A percentile compares a stretch with the other conserved stretches of the same genome.
Evolutionary conservation across 2,329 filamentous ascomycete species (phyloP).

Genomic region (Elsinoe necatrix): DNA sequence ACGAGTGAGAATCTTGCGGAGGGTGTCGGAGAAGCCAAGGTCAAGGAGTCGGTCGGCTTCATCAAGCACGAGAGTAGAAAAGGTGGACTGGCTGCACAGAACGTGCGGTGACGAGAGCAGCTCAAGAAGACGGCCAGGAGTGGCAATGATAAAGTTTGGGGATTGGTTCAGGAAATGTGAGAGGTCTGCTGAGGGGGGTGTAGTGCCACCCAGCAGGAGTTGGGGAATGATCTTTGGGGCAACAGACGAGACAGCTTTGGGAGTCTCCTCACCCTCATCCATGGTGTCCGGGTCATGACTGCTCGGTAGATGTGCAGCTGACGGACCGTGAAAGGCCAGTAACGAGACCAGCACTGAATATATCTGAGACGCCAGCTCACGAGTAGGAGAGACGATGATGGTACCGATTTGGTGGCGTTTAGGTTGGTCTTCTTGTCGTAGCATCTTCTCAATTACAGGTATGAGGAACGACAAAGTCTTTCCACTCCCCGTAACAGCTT

Average conservation of each 20-base stretch:
- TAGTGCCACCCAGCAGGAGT: constrained; percentile 75
- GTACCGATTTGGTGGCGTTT: constrained; percentile 85
- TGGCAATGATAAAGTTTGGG: constrained; percentile 83
- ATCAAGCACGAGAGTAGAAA: constrained; percentile 86
- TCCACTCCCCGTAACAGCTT: constrained; percentile 84
- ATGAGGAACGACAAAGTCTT: constrained; percentile 84
- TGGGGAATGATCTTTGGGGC: constrained; percentile 64
- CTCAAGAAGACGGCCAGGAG: constrained; percentile 81
- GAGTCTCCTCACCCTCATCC: constrained; percentile 31
- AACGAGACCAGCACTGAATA: constrained; percentile 69
- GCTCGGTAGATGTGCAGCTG: constrained; percentile 56
- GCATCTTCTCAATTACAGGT: constrained; percentile 70
- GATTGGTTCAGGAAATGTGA: constrained; percentile 74
- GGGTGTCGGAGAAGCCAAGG: constrained; percentile 83
- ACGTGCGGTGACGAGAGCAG: constrained; percentile 79
- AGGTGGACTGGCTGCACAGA: constrained; percentile 77
- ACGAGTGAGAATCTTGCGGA: constrained; percentile 74
- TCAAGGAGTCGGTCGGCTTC: constrained; percentile 91
- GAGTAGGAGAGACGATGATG: constrained; percentile 84
- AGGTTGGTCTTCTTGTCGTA: constrained; percentile 70
- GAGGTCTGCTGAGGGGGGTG: constrained; percentile 74
- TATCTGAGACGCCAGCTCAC: constrained; percentile 88
- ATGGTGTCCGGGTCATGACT: constrained; percentile 35
- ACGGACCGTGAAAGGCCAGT: constrained; percentile 73
- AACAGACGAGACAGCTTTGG: constrained; percentile 38